Base-by-base conservation (phyloP, 495 filamentous ascomycete genomes). In the Penicillium daleae region DNA sequence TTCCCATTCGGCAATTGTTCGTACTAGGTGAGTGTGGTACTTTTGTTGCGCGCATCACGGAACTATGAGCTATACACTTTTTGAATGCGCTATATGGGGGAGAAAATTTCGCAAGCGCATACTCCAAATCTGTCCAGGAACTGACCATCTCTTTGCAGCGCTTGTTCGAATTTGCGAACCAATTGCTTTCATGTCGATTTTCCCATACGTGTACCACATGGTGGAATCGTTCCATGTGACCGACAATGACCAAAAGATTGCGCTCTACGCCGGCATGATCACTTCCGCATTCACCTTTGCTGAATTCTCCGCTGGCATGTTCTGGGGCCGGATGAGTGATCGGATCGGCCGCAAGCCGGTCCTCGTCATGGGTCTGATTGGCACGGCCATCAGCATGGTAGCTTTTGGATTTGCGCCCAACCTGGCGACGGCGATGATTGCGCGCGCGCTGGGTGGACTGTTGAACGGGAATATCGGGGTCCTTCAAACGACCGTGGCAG, bases 181-280 rank as follows among this genome's bases (percentile, higher is more conserved):
- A 50, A 97, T 99, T 74, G 96, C 95, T 10, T 98, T 99, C 83
- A 98, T 97, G 90, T 97, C 93, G 54, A 97, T 99, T 66, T 98
- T 99, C 71, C 96, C 95, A 4, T 99, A 99, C 72, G 93, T 94
- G 70, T 99, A 97, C 79, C 95, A 89, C 80, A 99, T 99, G 95
- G 91, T 98, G 51, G 83, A 91, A 66, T 91, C 90, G 37, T 99
- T 99, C 77, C 80, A 91, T 65, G 88, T 95, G 74, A 90, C 92
- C 48, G 73, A 89, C 61, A 88, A 91, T 68, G 83, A 91, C 57
- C 85, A 83, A 63, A 85, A 90, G 71, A 96, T 97, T 67, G 89
- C 93, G 21, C 82, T 97, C 56, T 99, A 97, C 72, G 92, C 91
- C 44, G 96, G 96, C 64, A 89, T 98, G 89, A 93, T 99, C 63